Evolutionary conservation across 371 early-diverging fungal species (phyloP).

Genomic region (Zopfochytrium polystomum): DNA sequence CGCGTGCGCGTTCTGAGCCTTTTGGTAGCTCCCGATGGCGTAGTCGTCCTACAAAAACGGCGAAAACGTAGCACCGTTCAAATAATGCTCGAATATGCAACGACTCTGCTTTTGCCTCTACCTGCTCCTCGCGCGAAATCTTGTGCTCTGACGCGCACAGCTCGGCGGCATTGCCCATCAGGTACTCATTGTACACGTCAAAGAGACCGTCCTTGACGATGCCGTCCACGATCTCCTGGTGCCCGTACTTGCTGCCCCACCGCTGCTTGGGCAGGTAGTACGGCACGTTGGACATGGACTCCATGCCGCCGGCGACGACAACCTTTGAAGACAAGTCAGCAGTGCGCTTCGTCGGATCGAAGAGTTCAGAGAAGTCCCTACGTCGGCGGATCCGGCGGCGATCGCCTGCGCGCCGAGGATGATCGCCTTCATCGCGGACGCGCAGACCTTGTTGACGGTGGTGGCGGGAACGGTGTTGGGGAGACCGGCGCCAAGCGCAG

Average conservation of each 20-base stretch:
- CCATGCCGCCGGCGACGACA: constrained; percentile 92
- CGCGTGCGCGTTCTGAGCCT: constrained; percentile 82
- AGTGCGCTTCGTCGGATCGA: background rate
- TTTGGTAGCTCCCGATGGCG: constrained; percentile 83
- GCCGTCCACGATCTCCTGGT: constrained; percentile 80
- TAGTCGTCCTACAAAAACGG: constrained; percentile 63
- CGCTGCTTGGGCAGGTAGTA: constrained; percentile 74
- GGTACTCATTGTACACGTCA: constrained; percentile 83
- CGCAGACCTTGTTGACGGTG: constrained; percentile 98
- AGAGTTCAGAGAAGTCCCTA: constrained; percentile 20
- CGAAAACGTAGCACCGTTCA: background rate
- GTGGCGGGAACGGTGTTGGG: constrained; percentile 74
- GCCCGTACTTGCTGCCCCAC: constrained; percentile 72
- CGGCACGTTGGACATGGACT: constrained; percentile 96
- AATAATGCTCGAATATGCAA: background rate
- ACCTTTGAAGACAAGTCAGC: constrained; percentile 14
- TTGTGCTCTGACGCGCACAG: constrained; percentile 80
- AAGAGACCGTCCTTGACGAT: constrained; percentile 89
- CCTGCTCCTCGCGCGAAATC: constrained; percentile 76
- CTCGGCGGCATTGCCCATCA: constrained; percentile 95
- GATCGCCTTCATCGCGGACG: constrained; percentile 93
- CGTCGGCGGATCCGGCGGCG: constrained; percentile 76
- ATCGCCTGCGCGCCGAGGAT: constrained; percentile 82
- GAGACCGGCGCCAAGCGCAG: constrained; percentile 85
- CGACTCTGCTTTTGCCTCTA: constrained; percentile 14